A percentile compares a stretch with the other conserved stretches of the same genome.
phyloP scores from a whole-genome alignment of 441 rosid genomes.

The Arabidopsis hybrid region DNA sequence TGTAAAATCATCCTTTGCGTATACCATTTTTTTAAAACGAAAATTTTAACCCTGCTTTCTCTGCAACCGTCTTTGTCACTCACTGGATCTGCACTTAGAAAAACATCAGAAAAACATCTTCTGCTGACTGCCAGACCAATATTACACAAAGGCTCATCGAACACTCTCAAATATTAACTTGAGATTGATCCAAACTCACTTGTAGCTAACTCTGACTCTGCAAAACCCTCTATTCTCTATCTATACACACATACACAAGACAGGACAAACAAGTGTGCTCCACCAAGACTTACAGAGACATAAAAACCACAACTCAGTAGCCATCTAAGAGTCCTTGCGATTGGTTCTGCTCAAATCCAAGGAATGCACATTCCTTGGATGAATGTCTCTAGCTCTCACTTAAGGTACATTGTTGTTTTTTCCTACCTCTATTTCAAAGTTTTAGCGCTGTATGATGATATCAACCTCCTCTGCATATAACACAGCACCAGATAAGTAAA shows the following conservation, averaged over 20 bases:
- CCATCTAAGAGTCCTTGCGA: conserved; percentile 8
- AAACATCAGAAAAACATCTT: background rate
- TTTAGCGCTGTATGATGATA: conserved; percentile 39
- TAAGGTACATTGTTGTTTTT: conserved; percentile 5
- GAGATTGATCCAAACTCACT: conserved; percentile 11
- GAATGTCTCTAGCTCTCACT: conserved; percentile 13
- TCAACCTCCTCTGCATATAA: conserved; percentile 44
- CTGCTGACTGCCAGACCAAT: conserved; percentile 4
- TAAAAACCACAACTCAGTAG: conserved; percentile 10
- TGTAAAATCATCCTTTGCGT: background rate
- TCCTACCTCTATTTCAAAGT: conserved; percentile 27
- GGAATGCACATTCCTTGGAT: conserved; percentile 1
- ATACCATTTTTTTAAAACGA: background rate
- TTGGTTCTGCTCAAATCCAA: conserved; percentile 23
- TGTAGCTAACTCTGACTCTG: conserved; percentile 1
- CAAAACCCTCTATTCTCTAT: conserved; percentile 31
- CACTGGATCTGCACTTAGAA: background rate
- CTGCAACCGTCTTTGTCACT: background rate
- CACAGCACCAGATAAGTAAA: conserved; percentile 17
- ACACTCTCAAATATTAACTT: conserved; percentile 1
- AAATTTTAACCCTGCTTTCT: background rate
- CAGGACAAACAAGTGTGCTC: conserved; percentile 9
- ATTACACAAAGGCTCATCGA: background rate
- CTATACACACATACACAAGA: conserved; percentile 11
- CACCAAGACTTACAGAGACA: conserved; percentile 14